Conservation (phyloP, 208 protist genomes). For the Plasmodiophora brassicae region DNA sequence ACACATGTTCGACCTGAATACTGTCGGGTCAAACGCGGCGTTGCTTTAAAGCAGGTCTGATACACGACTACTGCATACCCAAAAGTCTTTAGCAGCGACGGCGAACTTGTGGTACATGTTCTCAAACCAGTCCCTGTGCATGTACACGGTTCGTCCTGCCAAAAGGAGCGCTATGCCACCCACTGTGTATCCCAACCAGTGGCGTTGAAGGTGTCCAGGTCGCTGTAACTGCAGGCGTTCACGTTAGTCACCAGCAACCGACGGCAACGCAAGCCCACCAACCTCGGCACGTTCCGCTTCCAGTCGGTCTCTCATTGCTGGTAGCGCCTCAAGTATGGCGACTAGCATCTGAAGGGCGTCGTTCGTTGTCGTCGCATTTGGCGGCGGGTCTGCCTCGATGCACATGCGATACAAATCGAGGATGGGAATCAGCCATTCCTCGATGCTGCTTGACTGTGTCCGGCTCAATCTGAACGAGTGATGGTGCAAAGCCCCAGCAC, state of each 20-base stretch:
- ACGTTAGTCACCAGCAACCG: not conserved
- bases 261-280: not conserved
- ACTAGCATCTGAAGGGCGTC: not conserved
- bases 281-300: not conserved
- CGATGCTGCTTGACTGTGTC: not conserved
- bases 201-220: slow-evolving; percentile 14
- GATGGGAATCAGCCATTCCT: not conserved
- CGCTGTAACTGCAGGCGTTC: not conserved
- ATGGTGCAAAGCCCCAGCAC: not conserved
- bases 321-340: not conserved
- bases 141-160: not conserved
- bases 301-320: not conserved
- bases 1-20: not conserved
- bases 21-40: no score
- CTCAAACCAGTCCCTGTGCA: not conserved
- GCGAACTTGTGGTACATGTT: not conserved
- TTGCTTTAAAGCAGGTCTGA: no score
- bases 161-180: not conserved
- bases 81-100: not conserved
- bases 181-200: not conserved
- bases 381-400: not conserved
- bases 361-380: not conserved
- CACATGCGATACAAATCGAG: not conserved
- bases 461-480: slow-evolving; percentile 11
- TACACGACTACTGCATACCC: no score